phyloP scores from a whole-genome alignment of 2,329 filamentous ascomycete genomes.

The Penicillium expansum region DNA sequence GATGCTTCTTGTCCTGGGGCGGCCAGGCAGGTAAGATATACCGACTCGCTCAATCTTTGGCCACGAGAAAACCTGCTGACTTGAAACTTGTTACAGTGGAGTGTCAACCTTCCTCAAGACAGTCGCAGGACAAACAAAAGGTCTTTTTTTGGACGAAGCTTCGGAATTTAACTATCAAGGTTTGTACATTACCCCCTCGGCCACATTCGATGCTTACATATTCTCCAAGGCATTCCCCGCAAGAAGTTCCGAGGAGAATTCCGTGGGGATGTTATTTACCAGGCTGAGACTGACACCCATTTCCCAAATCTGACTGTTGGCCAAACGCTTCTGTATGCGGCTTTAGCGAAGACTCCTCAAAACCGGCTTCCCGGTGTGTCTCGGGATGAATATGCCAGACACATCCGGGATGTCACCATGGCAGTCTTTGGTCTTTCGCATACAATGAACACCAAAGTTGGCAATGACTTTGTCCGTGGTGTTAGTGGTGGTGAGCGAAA shows the following conservation, averaged over 20 bases:
- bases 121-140: not conserved
- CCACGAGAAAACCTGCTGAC: not conserved
- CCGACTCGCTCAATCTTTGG: not conserved
- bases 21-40: not conserved
- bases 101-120: not conserved
- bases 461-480: conserved; percentile 58
- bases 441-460: conserved; percentile 49
- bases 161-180: not conserved
- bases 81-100: not conserved
- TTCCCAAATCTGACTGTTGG: conserved; percentile 59
- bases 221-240: not conserved
- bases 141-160: not conserved
- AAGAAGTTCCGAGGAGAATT: conserved; percentile 49
- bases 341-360: conserved; percentile 19
- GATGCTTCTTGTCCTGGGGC: not conserved
- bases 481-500: conserved; percentile 63
- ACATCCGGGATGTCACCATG: conserved; percentile 38
- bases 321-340: conserved; percentile 57
- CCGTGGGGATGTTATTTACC: conserved; percentile 27
- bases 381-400: not conserved
- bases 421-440: conserved; percentile 42
- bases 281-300: conserved; percentile 47
- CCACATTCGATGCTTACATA: not conserved
- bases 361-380: not conserved
- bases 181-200: not conserved